Conservation (phyloP, 2,329 filamentous ascomycete species). For the Fusarium beomiforme region DNA sequence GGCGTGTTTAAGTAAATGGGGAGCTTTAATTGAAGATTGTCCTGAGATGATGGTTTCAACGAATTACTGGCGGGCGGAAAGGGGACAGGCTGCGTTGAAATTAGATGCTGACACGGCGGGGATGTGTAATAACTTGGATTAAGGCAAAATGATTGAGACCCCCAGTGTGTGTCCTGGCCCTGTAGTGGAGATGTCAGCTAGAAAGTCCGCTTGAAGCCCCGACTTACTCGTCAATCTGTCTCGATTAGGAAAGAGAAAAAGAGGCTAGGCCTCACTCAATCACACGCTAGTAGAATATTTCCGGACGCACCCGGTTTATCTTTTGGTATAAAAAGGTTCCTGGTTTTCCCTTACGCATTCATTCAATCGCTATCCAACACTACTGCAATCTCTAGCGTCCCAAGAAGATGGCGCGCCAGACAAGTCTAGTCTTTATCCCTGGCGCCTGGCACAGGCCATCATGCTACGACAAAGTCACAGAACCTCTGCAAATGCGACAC, state of each 20-base stretch:
- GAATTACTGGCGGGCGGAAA: neutral
- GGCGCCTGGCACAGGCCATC: neutral
- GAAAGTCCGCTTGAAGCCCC: too few relatives aligned
- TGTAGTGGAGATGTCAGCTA: too few relatives aligned
- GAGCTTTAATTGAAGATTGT: neutral
- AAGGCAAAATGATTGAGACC: too few relatives aligned
- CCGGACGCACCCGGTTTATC: too few relatives aligned
- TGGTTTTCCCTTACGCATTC: rapidly evolving
- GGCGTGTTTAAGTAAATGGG: neutral
- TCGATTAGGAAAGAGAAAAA: neutral
- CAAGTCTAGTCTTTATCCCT: neutral
- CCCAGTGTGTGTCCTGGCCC: too few relatives aligned
- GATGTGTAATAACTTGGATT: too few relatives aligned
- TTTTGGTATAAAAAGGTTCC: rapidly evolving
- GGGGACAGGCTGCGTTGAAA: neutral
- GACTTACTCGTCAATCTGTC: neutral
- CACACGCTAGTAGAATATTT: too few relatives aligned
- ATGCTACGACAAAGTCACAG: neutral
- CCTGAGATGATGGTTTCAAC: neutral
- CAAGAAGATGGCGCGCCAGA: neutral
- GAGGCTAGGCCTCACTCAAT: neutral
- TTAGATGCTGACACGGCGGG: neutral
- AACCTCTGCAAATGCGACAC: neutral
- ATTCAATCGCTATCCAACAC: rapidly evolving
- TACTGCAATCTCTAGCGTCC: rapidly evolving